Conservation (phyloP, 805 yeast genomes). For the Kluyveromyces aestuarii region DNA sequence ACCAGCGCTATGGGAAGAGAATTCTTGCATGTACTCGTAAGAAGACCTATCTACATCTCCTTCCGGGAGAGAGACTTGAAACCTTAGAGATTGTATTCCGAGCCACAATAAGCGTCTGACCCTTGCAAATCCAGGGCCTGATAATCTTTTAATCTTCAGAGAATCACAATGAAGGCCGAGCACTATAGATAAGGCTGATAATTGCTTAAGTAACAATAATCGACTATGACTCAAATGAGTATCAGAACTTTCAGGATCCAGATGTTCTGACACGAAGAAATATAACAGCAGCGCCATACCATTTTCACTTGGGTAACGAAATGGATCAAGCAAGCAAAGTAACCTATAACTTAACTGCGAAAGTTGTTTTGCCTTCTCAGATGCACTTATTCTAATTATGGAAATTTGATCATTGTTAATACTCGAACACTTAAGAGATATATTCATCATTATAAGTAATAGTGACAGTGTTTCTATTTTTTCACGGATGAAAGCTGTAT, state of each 20-base stretch:
- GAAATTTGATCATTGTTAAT: background rate
- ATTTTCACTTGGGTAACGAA: slow-evolving; percentile 10
- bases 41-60: slow-evolving; percentile 5
- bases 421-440: background rate
- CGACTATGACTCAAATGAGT: slow-evolving; percentile 4
- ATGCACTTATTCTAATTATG: slow-evolving; percentile 1
- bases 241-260: slow-evolving; percentile 9
- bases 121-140: no score
- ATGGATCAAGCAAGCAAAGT: slow-evolving; percentile 9
- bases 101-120: slow-evolving; percentile 8
- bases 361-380: slow-evolving; percentile 7
- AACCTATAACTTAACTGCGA: slow-evolving; percentile 7
- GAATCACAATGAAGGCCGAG: no score
- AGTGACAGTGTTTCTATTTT: no score
- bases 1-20: slow-evolving; percentile 1
- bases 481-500: background rate
- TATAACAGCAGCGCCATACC: slow-evolving; percentile 9
- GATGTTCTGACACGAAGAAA: slow-evolving; percentile 7
- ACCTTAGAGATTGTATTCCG: slow-evolving; percentile 11
- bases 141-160: no score
- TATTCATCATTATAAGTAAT: slow-evolving; percentile 1
- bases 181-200: no score
- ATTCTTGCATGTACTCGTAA: slow-evolving; percentile 6
- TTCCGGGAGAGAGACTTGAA: slow-evolving; percentile 4
- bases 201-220: slow-evolving; percentile 5